phyloP scores from a whole-genome alignment of 305 asterid genomes.

The Salvia sclarea region DNA sequence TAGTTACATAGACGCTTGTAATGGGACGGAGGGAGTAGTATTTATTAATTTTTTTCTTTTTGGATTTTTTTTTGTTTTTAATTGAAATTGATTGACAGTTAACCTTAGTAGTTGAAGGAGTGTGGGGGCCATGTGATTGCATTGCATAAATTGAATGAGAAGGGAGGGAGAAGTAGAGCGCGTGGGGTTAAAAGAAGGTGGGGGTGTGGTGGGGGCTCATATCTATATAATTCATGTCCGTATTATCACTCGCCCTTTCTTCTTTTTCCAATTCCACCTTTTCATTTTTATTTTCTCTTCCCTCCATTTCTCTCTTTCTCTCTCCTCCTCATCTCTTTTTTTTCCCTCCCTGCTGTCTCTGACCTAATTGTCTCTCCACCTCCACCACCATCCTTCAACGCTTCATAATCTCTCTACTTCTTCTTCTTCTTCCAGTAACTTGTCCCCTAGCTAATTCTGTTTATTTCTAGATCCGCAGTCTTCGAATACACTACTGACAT shows the following conservation, averaged over 20 bases:
- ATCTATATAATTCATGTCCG: slow-evolving; percentile 50
- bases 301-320: slow-evolving; percentile 38
- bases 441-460: not conserved
- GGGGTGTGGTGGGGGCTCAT: slow-evolving; percentile 47
- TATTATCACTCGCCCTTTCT: slow-evolving; percentile 34
- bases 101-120: not conserved
- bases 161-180: slow-evolving; percentile 43
- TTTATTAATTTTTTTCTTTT: no score
- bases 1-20: no score
- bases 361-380: slow-evolving; percentile 38
- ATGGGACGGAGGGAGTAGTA: no score
- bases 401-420: not conserved
- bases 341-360: slow-evolving; percentile 36
- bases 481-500: not conserved
- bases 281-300: slow-evolving; percentile 38
- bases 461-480: slow-evolving; percentile 6
- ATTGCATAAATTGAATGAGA: slow-evolving; percentile 28
- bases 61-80: no score
- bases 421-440: slow-evolving; percentile 16
- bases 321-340: slow-evolving; percentile 9
- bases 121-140: not conserved
- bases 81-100: not conserved
- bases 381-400: slow-evolving; percentile 9
- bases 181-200: slow-evolving; percentile 34
- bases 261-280: slow-evolving; percentile 22